phyloP scores from a whole-genome alignment of 192 early-diverging fungal genomes.

The Coemansia sp. region DNA sequence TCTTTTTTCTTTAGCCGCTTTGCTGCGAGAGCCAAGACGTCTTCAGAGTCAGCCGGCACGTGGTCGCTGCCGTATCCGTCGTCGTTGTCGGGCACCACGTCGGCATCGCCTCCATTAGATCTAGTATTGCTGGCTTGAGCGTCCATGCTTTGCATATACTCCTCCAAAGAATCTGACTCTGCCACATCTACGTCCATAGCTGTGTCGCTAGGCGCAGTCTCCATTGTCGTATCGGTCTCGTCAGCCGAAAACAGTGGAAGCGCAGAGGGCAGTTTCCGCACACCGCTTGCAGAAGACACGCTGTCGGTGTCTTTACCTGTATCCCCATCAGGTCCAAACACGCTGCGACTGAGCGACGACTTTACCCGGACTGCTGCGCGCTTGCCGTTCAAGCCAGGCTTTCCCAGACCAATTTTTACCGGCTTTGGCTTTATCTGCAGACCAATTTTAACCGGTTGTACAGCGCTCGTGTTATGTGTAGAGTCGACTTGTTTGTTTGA shows the following conservation, averaged over 20 bases:
- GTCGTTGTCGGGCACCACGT: constrained; percentile 25
- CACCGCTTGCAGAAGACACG: not conserved
- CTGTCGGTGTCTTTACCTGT: not conserved
- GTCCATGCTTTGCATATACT: constrained; percentile 83
- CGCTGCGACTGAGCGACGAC: constrained; percentile 22
- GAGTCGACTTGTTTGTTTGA: not conserved
- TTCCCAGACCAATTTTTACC: constrained; percentile 12
- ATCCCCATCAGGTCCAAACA: constrained; percentile 32
- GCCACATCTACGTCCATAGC: constrained; percentile 50
- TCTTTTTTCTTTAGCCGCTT: constrained; percentile 81
- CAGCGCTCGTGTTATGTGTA: not conserved
- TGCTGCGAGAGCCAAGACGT: constrained; percentile 74
- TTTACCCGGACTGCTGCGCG: constrained; percentile 48
- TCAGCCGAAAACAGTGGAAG: not conserved
- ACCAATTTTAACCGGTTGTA: not conserved
- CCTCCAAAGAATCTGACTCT: constrained; percentile 73
- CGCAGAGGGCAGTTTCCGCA: not conserved
- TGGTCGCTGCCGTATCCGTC: constrained; percentile 56
- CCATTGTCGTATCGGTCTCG: not conserved
- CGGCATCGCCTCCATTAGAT: constrained; percentile 3
- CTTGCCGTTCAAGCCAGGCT: constrained; percentile 42
- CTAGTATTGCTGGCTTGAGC: constrained; percentile 57
- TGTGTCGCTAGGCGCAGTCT: not conserved
- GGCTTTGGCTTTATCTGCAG: constrained; percentile 3
- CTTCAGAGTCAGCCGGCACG: constrained; percentile 56